Conservation (phyloP, 2,329 filamentous ascomycete genomes). For the Aureobasidium sp. region DNA sequence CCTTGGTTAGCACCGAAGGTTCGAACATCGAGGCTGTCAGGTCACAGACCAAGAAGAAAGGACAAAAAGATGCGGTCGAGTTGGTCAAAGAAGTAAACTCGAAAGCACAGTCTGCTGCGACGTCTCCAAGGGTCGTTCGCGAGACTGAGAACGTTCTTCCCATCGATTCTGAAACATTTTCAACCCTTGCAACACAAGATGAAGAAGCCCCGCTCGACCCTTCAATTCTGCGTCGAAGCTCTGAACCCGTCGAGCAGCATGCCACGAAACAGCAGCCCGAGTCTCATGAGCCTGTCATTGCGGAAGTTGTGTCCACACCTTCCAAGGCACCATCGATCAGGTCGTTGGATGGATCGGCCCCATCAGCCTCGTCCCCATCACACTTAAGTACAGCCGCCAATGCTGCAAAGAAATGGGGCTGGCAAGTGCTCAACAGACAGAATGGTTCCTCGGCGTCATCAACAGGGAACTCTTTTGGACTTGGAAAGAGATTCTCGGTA, state of each 20-base stretch:
- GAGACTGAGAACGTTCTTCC: not conserved
- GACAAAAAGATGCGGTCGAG: conserved; percentile 50
- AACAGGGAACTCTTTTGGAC: not conserved
- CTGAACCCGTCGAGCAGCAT: conserved; percentile 4
- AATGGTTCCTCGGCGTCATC: conserved; percentile 13
- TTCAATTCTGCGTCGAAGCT: not conserved
- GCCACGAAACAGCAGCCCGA: not conserved
- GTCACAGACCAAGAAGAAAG: conserved; percentile 43
- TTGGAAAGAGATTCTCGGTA: not conserved
- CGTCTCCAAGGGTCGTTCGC: conserved; percentile 1
- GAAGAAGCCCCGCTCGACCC: not conserved
- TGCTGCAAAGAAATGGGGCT: conserved; percentile 55
- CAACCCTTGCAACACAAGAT: not conserved
- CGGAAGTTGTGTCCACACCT: not conserved
- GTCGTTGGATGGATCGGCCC: not conserved
- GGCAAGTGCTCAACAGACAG: conserved; percentile 42
- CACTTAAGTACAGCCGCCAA: conserved; percentile 36
- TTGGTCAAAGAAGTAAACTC: conserved; percentile 28
- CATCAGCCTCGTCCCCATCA: not conserved
- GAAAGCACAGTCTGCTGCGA: conserved; percentile 5
- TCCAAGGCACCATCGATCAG: not conserved
- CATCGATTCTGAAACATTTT: not conserved
- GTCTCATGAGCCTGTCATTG: not conserved
- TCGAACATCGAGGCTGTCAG: conserved; percentile 54
- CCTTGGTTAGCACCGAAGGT: conserved; percentile 60